Conservation (phyloP, 1,284 basidiomycete genomes). For the Thelephora terrestris region DNA sequence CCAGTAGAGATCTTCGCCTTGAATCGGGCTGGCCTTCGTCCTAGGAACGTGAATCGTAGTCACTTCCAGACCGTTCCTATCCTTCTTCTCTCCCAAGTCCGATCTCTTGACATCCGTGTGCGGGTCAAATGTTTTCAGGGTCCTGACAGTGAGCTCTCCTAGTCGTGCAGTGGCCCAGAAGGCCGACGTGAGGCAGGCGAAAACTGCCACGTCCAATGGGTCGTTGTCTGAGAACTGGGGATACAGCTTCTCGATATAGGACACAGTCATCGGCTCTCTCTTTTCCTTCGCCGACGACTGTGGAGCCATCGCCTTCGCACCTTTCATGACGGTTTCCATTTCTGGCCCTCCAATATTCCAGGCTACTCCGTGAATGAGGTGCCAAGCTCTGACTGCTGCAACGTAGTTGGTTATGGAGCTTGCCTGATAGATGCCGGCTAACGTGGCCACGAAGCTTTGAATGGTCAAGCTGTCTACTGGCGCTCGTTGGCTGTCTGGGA, state of each 20-base stretch:
- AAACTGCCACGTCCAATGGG: constrained; percentile 6
- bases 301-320: constrained; percentile 15
- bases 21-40: constrained; percentile 17
- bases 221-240: constrained; percentile 11
- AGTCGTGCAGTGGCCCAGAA: constrained; percentile 4
- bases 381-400: constrained; percentile 23
- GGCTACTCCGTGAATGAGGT: constrained; percentile 20
- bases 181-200: constrained; percentile 3
- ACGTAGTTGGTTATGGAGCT: constrained; percentile 22
- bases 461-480: constrained; percentile 2
- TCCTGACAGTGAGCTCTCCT: constrained; percentile 3
- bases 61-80: constrained; percentile 12
- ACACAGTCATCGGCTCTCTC: constrained; percentile 14
- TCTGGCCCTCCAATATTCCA: constrained; percentile 19
- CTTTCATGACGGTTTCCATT: constrained; percentile 16
- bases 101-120: neutral
- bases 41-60: no score
- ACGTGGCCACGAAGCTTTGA: constrained; percentile 12
- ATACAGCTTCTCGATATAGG: constrained; percentile 11
- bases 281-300: constrained; percentile 14
- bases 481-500: constrained; percentile 5
- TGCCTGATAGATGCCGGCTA: constrained; percentile 12
- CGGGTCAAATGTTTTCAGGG: neutral
- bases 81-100: neutral
- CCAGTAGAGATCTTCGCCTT: constrained; percentile 15